A percentile compares a stretch with the other conserved stretches of the same genome.
Conservation (phyloP, 2,329 filamentous ascomycete species). For the Leptosphaerulina australis region DNA sequence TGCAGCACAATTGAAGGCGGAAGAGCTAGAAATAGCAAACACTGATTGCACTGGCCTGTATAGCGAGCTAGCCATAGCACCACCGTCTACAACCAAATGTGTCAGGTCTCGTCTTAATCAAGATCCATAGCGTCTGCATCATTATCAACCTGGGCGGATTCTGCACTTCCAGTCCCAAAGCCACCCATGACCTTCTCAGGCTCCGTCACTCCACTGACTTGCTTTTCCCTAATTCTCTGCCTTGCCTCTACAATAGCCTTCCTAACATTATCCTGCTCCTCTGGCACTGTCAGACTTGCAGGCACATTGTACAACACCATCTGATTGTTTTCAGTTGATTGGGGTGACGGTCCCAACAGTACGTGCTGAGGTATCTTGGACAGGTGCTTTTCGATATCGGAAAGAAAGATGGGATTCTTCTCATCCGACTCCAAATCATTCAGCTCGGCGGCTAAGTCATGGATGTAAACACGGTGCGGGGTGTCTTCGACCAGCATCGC, state of each 20-base stretch:
- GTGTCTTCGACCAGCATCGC: slow-evolving; percentile 86
- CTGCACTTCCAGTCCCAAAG: too few species aligned
- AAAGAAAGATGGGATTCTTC: slow-evolving; percentile 75
- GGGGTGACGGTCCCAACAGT: slow-evolving; percentile 58
- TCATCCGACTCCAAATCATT: slow-evolving; percentile 68
- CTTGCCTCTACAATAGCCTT: slow-evolving; percentile 84
- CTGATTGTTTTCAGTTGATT: slow-evolving; percentile 59
- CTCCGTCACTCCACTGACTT: slow-evolving; percentile 50
- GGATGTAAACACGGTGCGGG: slow-evolving; percentile 86
- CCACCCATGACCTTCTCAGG: slow-evolving; percentile 29
- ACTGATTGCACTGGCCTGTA: too few species aligned
- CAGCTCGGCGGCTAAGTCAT: slow-evolving; percentile 87
- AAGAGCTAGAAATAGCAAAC: too few species aligned
- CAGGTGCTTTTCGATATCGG: slow-evolving; percentile 84
- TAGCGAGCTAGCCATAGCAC: too few species aligned
- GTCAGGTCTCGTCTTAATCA: slow-evolving; percentile 49
- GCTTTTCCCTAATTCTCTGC: slow-evolving; percentile 67
- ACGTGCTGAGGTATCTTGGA: slow-evolving; percentile 71
- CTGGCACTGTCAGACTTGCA: slow-evolving; percentile 73
- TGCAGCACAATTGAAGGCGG: too few species aligned
- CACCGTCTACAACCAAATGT: background rate
- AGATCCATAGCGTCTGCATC: slow-evolving; percentile 73
- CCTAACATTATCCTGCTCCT: slow-evolving; percentile 74
- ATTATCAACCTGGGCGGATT: slow-evolving; percentile 1
- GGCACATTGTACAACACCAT: slow-evolving; percentile 86